These are phyloP conservation scores for Boletellus sp. DNA, from an alignment of 768 basidiomycete genomes.

Conservation along the genomic window DNA sequence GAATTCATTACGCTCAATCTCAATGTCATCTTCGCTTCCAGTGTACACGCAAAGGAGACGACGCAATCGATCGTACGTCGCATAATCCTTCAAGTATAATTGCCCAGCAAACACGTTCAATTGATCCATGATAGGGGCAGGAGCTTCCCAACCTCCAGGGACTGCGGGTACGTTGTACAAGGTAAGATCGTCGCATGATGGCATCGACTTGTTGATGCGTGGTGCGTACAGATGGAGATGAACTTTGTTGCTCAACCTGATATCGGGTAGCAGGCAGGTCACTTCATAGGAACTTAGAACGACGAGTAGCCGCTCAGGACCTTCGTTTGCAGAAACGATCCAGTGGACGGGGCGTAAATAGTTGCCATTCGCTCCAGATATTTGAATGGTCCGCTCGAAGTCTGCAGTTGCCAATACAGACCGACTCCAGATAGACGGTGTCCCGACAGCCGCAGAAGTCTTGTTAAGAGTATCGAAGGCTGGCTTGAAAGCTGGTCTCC, in stretches of 20 bases:
- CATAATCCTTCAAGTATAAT: constrained; percentile 22
- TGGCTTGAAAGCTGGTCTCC: constrained; percentile 15
- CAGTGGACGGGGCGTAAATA: constrained; percentile 23
- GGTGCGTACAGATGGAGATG: constrained; percentile 41
- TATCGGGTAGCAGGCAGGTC: constrained; percentile 34
- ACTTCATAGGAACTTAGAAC: constrained; percentile 40
- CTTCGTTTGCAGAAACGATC: constrained; percentile 12
- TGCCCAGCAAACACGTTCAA: no score
- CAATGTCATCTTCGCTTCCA: neutral
- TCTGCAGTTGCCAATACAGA: constrained; percentile 8
- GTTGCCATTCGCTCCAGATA: constrained; percentile 6
- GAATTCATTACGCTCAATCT: constrained; percentile 14
- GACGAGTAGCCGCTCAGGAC: constrained; percentile 20
- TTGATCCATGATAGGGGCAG: constrained; percentile 4
- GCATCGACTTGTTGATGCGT: constrained; percentile 30
- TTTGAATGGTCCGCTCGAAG: constrained; percentile 1
- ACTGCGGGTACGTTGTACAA: constrained; percentile 8
- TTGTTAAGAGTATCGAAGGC: constrained; percentile 6
- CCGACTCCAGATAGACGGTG: constrained; percentile 15
- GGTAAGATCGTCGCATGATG: constrained; percentile 31
- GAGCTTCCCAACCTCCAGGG: neutral
- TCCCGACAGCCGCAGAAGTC: constrained; percentile 7
- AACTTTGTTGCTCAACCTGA: constrained; percentile 31
- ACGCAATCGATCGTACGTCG: constrained; percentile 21
- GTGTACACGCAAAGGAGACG: constrained; percentile 20